These are phyloP conservation scores for Odontarrhena argentea DNA, from an alignment of 345 rosid species.

Conservation along the genomic window DNA sequence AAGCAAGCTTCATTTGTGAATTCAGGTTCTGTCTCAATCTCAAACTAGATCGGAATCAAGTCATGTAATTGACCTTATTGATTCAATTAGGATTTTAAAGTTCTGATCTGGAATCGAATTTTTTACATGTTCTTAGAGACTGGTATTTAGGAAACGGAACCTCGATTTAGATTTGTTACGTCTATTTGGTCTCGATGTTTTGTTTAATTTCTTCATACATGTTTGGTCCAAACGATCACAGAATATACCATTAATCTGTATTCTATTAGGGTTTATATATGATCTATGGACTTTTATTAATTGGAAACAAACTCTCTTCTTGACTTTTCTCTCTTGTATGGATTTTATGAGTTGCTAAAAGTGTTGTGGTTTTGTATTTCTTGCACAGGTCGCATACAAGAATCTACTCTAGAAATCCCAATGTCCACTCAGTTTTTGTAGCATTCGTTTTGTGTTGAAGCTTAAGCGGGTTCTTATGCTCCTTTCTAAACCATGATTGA, in stretches of 20 bases:
- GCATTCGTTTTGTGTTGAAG: slow-evolving; percentile 3
- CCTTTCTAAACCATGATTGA: slow-evolving; percentile 35
- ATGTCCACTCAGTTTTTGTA: background rate
- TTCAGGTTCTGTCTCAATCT: slow-evolving; percentile 37
- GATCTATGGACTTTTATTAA: slow-evolving; percentile 11
- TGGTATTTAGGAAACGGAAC: slow-evolving; percentile 1
- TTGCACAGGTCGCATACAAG: slow-evolving; percentile 23
- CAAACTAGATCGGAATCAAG: slow-evolving; percentile 2
- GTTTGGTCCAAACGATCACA: background rate
- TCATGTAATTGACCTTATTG: background rate
- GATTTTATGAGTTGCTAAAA: slow-evolving; percentile 23
- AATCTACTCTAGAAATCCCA: slow-evolving; percentile 26
- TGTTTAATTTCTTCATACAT: too few relatives aligned
- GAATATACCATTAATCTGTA: background rate
- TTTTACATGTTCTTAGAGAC: slow-evolving; percentile 1
- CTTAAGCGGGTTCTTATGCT: slow-evolving; percentile 16
- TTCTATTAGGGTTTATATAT: slow-evolving; percentile 2
- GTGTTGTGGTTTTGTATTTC: slow-evolving; percentile 19
- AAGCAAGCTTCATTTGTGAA: slow-evolving; percentile 21
- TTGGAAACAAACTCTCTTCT: background rate
- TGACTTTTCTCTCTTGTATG: slow-evolving; percentile 12
- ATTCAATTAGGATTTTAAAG: slow-evolving; percentile 5
- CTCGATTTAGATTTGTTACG: background rate
- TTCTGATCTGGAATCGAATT: slow-evolving; percentile 19
- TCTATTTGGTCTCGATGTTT: background rate